A percentile compares a stretch with the other conserved stretches of the same genome.
Conservation (phyloP, 257 asterid species). For the Nicotiana tomentosiformis region DNA sequence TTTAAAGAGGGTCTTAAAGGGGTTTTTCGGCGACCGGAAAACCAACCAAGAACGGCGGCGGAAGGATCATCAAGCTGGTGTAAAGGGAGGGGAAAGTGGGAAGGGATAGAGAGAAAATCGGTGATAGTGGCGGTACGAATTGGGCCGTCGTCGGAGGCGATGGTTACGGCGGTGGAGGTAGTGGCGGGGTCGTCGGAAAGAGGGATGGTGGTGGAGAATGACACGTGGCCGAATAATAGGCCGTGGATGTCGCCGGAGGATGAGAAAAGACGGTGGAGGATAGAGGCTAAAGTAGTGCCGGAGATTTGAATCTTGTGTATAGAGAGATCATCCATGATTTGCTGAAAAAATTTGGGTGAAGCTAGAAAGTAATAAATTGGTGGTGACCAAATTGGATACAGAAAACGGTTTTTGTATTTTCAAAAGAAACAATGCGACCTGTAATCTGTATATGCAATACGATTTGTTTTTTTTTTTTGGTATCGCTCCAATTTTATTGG, state of each 20-base stretch:
- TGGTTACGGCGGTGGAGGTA: constrained; percentile 15
- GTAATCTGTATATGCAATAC: neutral
- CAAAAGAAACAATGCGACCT: neutral
- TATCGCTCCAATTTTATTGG: neutral
- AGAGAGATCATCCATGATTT: constrained; percentile 44
- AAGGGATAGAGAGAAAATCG: constrained; percentile 57
- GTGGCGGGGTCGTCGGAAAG: constrained; percentile 56
- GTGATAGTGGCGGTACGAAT: constrained; percentile 54
- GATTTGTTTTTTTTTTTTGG: neutral
- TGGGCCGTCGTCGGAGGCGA: constrained; percentile 23
- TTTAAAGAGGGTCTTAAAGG: constrained; percentile 36
- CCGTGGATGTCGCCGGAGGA: constrained; percentile 70
- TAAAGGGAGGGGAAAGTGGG: constrained; percentile 50
- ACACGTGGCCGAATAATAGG: constrained; percentile 60
- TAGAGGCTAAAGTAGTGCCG: constrained; percentile 67
- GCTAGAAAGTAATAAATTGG: neutral
- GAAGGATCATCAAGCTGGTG: constrained; percentile 13
- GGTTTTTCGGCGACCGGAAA: constrained; percentile 48
- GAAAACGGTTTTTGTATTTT: neutral
- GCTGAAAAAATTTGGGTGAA: neutral
- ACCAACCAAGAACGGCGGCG: constrained; percentile 38
- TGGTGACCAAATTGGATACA: neutral
- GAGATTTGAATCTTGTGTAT: constrained; percentile 63
- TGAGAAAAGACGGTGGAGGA: constrained; percentile 74
- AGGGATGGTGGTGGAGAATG: constrained; percentile 40